phyloP scores from a whole-genome alignment of 106 monocot species.

The Dendrobium nobile region DNA sequence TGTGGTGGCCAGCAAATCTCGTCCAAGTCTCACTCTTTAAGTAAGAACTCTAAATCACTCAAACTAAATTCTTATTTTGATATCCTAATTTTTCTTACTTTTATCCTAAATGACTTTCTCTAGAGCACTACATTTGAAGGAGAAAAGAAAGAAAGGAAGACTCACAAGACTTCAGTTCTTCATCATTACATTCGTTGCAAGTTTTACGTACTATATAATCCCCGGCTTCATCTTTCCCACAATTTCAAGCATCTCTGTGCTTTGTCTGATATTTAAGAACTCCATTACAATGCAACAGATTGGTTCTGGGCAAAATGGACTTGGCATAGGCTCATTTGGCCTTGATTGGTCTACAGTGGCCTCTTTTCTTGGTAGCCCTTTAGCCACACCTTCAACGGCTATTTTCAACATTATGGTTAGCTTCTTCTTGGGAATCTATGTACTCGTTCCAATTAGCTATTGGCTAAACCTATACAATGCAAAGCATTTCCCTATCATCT shows the following conservation, averaged over 20 bases:
- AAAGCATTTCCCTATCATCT: constrained; percentile 36
- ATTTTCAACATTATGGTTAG: constrained; percentile 40
- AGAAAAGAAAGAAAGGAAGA: constrained; percentile 32
- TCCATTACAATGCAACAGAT: constrained; percentile 53
- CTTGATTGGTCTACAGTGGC: constrained; percentile 40
- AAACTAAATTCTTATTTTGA: too few species aligned
- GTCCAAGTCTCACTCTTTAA: constrained; percentile 58
- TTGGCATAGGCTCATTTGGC: constrained; percentile 55
- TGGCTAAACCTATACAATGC: constrained; percentile 38
- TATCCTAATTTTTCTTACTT: too few species aligned
- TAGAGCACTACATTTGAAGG: constrained; percentile 46
- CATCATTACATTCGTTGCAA: constrained; percentile 17
- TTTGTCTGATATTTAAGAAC: constrained; percentile 40
- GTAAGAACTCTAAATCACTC: not conserved
- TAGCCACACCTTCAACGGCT: constrained; percentile 24
- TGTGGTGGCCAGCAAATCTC: constrained; percentile 62
- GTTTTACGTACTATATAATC: constrained; percentile 50
- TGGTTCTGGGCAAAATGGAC: constrained; percentile 37
- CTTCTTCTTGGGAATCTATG: constrained; percentile 20
- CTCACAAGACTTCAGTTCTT: constrained; percentile 45
- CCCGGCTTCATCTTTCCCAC: constrained; percentile 46
- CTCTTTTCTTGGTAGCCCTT: constrained; percentile 29
- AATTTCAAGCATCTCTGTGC: constrained; percentile 30
- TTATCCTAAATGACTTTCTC: not conserved
- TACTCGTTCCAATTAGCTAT: constrained; percentile 37